Evolutionary conservation across 129 eudicot genomes (phyloP).

Genomic region (Kitagawia praeruptora): DNA sequence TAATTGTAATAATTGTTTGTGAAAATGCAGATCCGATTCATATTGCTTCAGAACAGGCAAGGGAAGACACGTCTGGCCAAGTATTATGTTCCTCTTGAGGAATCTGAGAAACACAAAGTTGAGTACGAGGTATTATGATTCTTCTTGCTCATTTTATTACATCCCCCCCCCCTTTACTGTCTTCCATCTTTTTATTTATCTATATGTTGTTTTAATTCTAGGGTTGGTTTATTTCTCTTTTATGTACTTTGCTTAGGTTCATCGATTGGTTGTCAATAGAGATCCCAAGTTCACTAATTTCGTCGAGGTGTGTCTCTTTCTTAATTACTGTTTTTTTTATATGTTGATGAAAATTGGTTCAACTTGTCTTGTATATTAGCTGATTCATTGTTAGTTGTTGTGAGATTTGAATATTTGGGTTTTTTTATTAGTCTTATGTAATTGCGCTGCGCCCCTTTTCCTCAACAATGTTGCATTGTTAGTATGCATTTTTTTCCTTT

Average conservation of each 20-base stretch:
- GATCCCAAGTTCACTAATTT: slow-evolving; percentile 95
- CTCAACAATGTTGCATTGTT: too few species aligned
- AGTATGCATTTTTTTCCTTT: too few species aligned
- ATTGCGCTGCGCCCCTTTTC: background rate
- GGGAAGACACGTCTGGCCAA: slow-evolving; percentile 88
- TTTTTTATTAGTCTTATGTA: background rate
- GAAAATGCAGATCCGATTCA: slow-evolving; percentile 73
- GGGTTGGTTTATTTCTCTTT: background rate
- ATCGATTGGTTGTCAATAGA: slow-evolving; percentile 87
- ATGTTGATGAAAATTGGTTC: too few species aligned
- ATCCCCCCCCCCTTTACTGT: background rate
- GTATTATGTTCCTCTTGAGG: slow-evolving; percentile 89
- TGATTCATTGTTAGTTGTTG: background rate
- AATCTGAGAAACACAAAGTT: slow-evolving; percentile 89
- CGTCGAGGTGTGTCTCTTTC: slow-evolving; percentile 49
- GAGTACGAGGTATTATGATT: slow-evolving; percentile 58
- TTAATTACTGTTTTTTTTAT: background rate
- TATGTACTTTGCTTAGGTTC: slow-evolving; percentile 38
- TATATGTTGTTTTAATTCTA: background rate
- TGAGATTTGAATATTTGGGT: background rate
- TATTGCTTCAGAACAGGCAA: slow-evolving; percentile 82
- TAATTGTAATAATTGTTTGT: background rate
- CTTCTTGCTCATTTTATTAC: too few species aligned
- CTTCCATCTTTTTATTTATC: background rate
- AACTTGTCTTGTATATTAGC: background rate